Evolutionary conservation across 1,139 yeast species (phyloP).

Genomic region (Diutina neorugosa): DNA sequence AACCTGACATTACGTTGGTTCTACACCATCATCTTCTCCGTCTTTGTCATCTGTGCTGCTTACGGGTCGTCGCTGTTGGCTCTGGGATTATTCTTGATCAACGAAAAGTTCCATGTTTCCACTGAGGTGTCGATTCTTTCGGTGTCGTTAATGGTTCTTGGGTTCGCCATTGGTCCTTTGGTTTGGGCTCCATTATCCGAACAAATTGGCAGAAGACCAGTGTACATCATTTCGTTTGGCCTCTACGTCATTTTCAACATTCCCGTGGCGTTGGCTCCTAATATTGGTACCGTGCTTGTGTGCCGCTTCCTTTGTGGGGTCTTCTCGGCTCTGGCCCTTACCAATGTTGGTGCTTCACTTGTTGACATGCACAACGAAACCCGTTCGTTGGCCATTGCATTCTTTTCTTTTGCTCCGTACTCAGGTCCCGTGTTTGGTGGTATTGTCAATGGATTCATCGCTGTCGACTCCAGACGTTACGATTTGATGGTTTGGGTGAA

Average conservation of each 20-base stretch:
- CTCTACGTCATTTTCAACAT: constrained; percentile 71
- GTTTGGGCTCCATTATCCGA: constrained; percentile 88
- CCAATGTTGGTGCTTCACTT: constrained; percentile 81
- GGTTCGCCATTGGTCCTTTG: constrained; percentile 80
- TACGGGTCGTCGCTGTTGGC: constrained; percentile 84
- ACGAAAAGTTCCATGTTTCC: constrained; percentile 53
- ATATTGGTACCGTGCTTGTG: constrained; percentile 67
- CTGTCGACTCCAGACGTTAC: constrained; percentile 52
- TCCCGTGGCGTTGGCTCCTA: constrained; percentile 81
- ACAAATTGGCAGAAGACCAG: constrained; percentile 76
- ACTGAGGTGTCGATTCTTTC: constrained; percentile 68
- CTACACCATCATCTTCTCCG: constrained; percentile 54
- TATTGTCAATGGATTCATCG: constrained; percentile 77
- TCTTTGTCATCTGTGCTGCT: constrained; percentile 74
- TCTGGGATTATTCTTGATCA: constrained; percentile 63
- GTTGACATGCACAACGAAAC: constrained; percentile 76
- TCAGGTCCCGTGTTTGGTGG: constrained; percentile 91
- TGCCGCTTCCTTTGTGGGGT: constrained; percentile 85
- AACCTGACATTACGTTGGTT: constrained; percentile 42
- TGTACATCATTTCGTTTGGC: constrained; percentile 64
- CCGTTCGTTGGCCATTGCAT: constrained; percentile 83
- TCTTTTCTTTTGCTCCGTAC: constrained; percentile 85
- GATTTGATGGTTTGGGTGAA: constrained; percentile 80
- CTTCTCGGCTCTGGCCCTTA: constrained; percentile 71
- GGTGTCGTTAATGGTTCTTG: constrained; percentile 80